Evolutionary conservation across 768 basidiomycete species (phyloP), one percentile per base, ranked within the genome.

Genomic region (Saitozyma sp.): DNA sequence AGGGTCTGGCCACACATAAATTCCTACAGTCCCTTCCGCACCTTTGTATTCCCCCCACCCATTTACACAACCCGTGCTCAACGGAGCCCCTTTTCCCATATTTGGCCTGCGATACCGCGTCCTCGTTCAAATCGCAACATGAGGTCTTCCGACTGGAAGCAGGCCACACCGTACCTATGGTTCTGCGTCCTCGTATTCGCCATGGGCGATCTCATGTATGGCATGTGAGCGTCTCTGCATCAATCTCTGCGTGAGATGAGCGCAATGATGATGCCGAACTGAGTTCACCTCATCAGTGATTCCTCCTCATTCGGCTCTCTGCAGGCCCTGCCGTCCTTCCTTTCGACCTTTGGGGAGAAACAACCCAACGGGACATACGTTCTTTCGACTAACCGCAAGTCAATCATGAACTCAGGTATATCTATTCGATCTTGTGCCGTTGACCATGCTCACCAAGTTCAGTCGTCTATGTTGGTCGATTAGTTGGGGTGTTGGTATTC

Each of bases 371-470:
- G 61, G 0, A 56, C 39, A 8, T 57, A 55, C 37, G 50, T 54
- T 9, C 52, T 61, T 16, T 40, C 58, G n/a, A 65, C 67, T 3
- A 54, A 62, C 19, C 60, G 55, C 19, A 64, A 59, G 19, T 57
- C 67, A 2, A 48, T 69, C 17, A 65, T 65, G 63, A 69, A 69
- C 41, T 69, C 56, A 37, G 55, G 67, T 69, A 40, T 40, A 64
- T 65, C n/a, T n/a, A n/a, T n/a, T n/a, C n/a, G n/a, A n/a, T n/a
- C n/a, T n/a, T n/a, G n/a, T 1, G 8, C 19, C 8, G 17, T 9
- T 17, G 17, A 16, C 13, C 10, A 1, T 17, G 17, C 16, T 40
- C 14, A 9, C 19, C n/a, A 14, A 51, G 54, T 40, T 48, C 39
- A 58, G 52, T 67, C 50, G 62, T 63, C 37, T 63, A n/a, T 11